Evolutionary conservation across 768 basidiomycete species (phyloP).

Genomic region (Collybiopsis confluens): DNA sequence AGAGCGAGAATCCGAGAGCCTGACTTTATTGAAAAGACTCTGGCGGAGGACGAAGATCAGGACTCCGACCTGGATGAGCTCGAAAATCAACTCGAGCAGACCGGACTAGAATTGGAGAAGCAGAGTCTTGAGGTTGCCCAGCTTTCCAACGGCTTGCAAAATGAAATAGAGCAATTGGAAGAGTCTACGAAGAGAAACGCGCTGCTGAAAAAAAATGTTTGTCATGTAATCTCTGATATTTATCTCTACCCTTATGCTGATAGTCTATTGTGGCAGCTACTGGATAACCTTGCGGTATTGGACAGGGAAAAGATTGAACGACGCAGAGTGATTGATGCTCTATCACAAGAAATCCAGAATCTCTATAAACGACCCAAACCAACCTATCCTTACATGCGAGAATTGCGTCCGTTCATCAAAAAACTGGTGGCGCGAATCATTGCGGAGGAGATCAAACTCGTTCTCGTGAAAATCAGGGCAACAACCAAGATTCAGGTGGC

Average conservation of each 20-base stretch:
- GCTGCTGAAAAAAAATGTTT: background rate
- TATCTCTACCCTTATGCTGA: background rate
- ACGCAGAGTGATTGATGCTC: background rate
- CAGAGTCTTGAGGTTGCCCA: background rate
- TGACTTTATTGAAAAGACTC: slow-evolving; percentile 1
- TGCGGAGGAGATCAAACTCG: background rate
- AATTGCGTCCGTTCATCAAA: background rate
- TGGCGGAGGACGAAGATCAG: background rate
- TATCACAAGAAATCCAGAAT: slow-evolving; percentile 1
- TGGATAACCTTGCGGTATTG: background rate
- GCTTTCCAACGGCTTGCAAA: background rate
- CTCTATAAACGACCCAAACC: background rate
- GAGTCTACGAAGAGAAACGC: background rate
- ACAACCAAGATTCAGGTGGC: background rate
- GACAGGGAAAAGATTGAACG: background rate
- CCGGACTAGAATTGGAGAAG: background rate
- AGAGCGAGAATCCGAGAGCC: background rate
- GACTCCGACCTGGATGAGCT: background rate
- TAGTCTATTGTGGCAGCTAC: background rate
- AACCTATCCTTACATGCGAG: background rate
- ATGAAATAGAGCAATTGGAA: background rate
- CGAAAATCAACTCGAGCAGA: background rate
- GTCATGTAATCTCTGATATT: background rate
- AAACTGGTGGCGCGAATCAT: background rate
- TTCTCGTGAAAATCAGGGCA: background rate